phyloP scores from a whole-genome alignment of 345 rosid species.

The Citrus unshiu region DNA sequence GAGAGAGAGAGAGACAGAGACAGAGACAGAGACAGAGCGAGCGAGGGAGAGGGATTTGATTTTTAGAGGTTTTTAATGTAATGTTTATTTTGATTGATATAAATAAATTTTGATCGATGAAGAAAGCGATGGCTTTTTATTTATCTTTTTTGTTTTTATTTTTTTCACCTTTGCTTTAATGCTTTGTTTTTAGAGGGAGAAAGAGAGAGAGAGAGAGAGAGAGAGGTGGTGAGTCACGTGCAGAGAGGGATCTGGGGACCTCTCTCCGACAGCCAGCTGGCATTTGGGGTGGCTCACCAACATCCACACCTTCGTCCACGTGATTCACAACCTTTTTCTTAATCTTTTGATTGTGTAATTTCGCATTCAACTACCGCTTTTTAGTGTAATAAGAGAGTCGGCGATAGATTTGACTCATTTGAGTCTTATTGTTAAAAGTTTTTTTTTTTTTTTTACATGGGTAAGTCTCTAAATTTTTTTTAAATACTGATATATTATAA shows the following conservation, averaged over 20 bases:
- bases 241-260: conserved; percentile 36
- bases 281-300: conserved; percentile 42
- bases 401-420: too few species aligned
- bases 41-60: conserved; percentile 5
- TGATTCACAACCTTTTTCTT: conserved; percentile 27
- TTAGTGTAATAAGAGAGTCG: too few species aligned
- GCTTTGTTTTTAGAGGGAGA: conserved; percentile 13
- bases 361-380: too few species aligned
- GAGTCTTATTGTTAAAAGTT: too few species aligned
- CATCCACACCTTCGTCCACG: conserved; percentile 38
- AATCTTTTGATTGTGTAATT: not conserved
- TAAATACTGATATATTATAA: too few species aligned
- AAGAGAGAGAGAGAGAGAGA: conserved; percentile 19
- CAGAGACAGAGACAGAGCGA: not conserved
- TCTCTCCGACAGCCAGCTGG: conserved; percentile 57
- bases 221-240: conserved; percentile 57
- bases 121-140: conserved; percentile 9
- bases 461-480: too few species aligned
- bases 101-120: not conserved
- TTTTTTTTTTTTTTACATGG: too few species aligned
- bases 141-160: not conserved
- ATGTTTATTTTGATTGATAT: not conserved
- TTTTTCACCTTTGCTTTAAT: not conserved
- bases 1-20: not conserved
- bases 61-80: conserved; percentile 5